phyloP scores from a whole-genome alignment of 2,329 filamentous ascomycete genomes.

The Xylaria sp. region DNA sequence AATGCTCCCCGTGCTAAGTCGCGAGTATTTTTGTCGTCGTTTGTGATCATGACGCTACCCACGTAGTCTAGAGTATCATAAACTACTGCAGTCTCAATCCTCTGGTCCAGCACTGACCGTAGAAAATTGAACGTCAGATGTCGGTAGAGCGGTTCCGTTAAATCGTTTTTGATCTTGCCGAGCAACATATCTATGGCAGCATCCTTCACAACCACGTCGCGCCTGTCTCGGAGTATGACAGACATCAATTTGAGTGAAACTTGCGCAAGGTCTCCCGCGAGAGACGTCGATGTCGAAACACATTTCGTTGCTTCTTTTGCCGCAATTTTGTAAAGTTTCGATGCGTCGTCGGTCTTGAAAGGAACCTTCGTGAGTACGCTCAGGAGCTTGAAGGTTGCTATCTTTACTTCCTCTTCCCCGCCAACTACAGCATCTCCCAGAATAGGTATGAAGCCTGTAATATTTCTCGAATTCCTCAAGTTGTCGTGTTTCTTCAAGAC shows the following conservation, averaged over 20 bases:
- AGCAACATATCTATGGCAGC: constrained; percentile 85
- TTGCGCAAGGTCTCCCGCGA: constrained; percentile 85
- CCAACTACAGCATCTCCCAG: constrained; percentile 87
- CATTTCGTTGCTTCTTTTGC: constrained; percentile 85
- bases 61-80: constrained; percentile 94
- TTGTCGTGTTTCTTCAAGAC: constrained; percentile 87
- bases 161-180: constrained; percentile 82
- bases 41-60: constrained; percentile 93
- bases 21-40: constrained; percentile 87
- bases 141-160: constrained; percentile 92
- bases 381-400: constrained; percentile 86
- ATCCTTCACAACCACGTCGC: constrained; percentile 80
- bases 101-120: constrained; percentile 85
- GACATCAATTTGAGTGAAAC: constrained; percentile 89
- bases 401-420: constrained; percentile 91
- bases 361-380: constrained; percentile 87
- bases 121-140: constrained; percentile 96
- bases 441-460: constrained; percentile 87
- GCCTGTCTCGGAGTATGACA: constrained; percentile 83
- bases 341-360: constrained; percentile 75
- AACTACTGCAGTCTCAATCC: constrained; percentile 84
- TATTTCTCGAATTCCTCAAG: constrained; percentile 80
- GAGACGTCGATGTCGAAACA: constrained; percentile 80
- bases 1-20: constrained; percentile 90
- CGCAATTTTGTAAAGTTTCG: constrained; percentile 77